Evolutionary conservation across 2,329 filamentous ascomycete genomes (phyloP), one percentile per base, ranked within the genome.

Genomic region (Dactylellina cionopaga): DNA sequence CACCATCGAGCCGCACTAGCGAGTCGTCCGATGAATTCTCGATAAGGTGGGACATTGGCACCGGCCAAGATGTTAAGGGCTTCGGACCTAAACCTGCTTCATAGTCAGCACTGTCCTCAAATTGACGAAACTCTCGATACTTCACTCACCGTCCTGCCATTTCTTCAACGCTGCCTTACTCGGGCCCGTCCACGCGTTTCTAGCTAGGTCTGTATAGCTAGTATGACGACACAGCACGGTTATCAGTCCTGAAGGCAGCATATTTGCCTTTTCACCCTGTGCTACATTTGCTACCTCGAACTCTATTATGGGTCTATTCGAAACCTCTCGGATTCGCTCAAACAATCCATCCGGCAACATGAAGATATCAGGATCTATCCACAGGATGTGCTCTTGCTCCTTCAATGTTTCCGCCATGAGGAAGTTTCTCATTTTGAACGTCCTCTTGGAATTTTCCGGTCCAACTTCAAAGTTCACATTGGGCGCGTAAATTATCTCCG

Each of bases 101-200:
- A 24, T 9, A 3, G 52, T 56, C 59, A 51, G 51, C 15, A 27
- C 44, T n/a, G n/a, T n/a, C n/a, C n/a, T 41, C 19, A 22, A 11
- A 39, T 56, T 6, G 13, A 22, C 11, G 11, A 35, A 22, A 41
- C 11, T 13, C 17, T n/a, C 25, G 19, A 29, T 27, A n/a, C 11
- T 25, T 41, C 2, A 19, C 43, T 41, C 24, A 49, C 51, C 43
- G n/a, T 51, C 41, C 41, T 66, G 62, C 51, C 43, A 56, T 15
- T 58, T 25, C 25, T 44, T 58, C 62, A 58, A 41, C 27, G 31
- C 52, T 15, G 25, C 43, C 22, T 51, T 39, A n/a, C 62, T 66
- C n/a, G 62, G 62, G 1, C 62, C 62, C n/a, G 37, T 54, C 22
- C 55, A 66, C n/a, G n/a, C 62, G 11, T 66, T 66, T 19, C 62